Percentiles rank a stretch among this genome's conserved stretches.
Conservation (phyloP, 2,329 filamentous ascomycete species). For the Penicillium olsonii region DNA sequence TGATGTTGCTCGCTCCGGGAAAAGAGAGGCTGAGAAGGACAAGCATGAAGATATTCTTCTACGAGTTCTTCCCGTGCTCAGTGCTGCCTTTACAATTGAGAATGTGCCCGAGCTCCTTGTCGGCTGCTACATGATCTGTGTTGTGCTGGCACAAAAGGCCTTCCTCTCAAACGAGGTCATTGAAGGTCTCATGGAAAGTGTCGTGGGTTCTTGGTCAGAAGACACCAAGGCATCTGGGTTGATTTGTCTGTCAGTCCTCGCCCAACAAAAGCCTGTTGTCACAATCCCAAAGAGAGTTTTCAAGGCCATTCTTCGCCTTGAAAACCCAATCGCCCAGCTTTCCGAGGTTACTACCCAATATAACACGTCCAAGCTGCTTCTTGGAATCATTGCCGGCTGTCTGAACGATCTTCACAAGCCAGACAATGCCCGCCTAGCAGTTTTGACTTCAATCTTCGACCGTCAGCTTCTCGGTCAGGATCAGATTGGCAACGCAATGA, state of each 20-base stretch:
- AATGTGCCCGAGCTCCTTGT: conserved; percentile 77
- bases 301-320: conserved; percentile 49
- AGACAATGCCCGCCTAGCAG: conserved; percentile 47
- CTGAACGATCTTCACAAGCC: conserved; percentile 35
- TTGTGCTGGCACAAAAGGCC: conserved; percentile 81
- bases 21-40: conserved; percentile 72
- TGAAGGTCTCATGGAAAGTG: conserved; percentile 86
- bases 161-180: conserved; percentile 76
- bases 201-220: conserved; percentile 72
- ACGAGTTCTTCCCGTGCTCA: conserved; percentile 68
- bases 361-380: conserved; percentile 35
- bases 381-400: conserved; percentile 40
- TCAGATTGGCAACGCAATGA: conserved; percentile 34
- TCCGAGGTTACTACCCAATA: conserved; percentile 37
- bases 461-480: conserved; percentile 32
- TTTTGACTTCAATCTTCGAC: conserved; percentile 42
- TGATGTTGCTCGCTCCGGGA: conserved; percentile 73
- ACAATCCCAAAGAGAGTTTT: conserved; percentile 70
- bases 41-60: conserved; percentile 78
- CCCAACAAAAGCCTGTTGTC: conserved; percentile 73
- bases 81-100: conserved; percentile 74
- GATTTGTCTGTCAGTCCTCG: conserved; percentile 77
- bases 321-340: conserved; percentile 35
- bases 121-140: conserved; percentile 87
- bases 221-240: conserved; percentile 74